phyloP scores from a whole-genome alignment of 106 monocot species.

The Allium sativum region DNA sequence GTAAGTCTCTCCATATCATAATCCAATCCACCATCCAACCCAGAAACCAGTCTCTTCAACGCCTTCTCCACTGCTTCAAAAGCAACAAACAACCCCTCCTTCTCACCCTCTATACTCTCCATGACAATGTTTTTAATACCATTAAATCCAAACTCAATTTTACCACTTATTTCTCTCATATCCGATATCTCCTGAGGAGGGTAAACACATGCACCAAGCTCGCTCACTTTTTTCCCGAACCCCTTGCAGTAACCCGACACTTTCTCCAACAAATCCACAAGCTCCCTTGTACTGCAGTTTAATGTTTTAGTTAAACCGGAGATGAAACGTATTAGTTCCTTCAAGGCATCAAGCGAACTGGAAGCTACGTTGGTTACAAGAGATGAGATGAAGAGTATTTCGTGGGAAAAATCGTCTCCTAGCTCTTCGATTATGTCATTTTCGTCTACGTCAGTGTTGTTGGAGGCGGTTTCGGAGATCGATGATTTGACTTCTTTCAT shows the following conservation, averaged over 20 bases:
- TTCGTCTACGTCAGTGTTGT: conserved; percentile 17
- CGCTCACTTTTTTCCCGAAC: conserved; percentile 38
- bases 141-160: conserved; percentile 21
- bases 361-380: conserved; percentile 36
- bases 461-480: conserved; percentile 1
- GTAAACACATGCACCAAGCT: conserved; percentile 82
- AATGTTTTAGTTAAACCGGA: conserved; percentile 31
- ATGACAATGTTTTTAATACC: conserved; percentile 22
- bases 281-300: conserved; percentile 7
- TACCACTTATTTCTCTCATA: conserved; percentile 31
- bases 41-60: conserved; percentile 27
- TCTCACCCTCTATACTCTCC: conserved; percentile 17
- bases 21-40: conserved; percentile 24
- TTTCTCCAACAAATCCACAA: conserved; percentile 50
- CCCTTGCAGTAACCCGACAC: conserved; percentile 38
- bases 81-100: conserved; percentile 15
- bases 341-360: conserved; percentile 31
- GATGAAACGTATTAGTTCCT: conserved; percentile 67
- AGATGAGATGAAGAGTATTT: conserved; percentile 45
- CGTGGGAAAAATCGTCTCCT: conserved; percentile 35
- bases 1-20: conserved; percentile 31
- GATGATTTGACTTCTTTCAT: conserved; percentile 61
- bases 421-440: conserved; percentile 13
- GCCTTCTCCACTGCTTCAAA: conserved; percentile 34
- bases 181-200: conserved; percentile 68